Conservation (phyloP, 441 rosid species). For the Gossypium davidsonii region DNA sequence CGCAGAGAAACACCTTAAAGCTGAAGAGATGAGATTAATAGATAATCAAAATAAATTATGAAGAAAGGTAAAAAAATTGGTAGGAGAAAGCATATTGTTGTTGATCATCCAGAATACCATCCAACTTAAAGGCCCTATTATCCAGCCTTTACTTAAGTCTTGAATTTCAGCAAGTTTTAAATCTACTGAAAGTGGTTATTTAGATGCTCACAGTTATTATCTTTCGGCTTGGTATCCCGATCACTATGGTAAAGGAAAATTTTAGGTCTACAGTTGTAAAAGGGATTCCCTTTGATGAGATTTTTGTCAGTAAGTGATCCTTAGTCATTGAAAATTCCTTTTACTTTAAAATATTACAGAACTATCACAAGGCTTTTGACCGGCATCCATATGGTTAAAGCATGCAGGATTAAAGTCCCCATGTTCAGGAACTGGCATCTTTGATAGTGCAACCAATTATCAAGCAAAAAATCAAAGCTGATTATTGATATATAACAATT, state of each 20-base stretch:
- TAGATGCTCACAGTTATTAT: not conserved
- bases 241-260: not conserved
- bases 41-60: not conserved
- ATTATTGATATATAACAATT: not conserved
- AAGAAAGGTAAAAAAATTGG: not conserved
- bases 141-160: not conserved
- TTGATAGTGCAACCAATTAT: not conserved
- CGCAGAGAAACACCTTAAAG: not conserved
- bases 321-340: not conserved
- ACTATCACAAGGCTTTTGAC: not conserved
- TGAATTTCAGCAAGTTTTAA: not conserved
- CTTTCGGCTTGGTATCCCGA: not conserved
- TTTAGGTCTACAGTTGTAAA: not conserved
- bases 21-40: not conserved
- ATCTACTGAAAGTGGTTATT: not conserved
- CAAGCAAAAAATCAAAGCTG: not conserved
- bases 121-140: not conserved
- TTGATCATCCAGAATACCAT: not conserved
- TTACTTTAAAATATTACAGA: not conserved
- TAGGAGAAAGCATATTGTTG: not conserved
- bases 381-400: not conserved
- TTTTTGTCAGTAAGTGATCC: not conserved
- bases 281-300: not conserved
- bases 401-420: not conserved
- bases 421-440: not conserved